Percentiles rank a stretch among this genome's conserved stretches.
Conservation (phyloP, 306 rosid species). For the Hippophae rhamnoides region DNA sequence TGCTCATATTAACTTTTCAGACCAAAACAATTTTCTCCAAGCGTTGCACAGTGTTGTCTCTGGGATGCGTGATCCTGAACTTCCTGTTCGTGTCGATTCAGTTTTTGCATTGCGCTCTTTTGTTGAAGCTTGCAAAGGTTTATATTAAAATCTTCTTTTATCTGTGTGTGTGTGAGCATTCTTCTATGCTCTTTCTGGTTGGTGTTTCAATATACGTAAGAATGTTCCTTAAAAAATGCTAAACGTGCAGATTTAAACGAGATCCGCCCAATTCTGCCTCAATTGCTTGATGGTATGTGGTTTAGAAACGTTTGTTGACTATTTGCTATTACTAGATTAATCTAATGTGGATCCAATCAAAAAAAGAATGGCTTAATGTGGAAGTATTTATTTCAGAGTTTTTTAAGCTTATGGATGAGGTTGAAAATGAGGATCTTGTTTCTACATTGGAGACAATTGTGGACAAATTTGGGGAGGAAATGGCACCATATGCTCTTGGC, state of each 20-base stretch:
- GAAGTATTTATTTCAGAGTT: conserved; percentile 47
- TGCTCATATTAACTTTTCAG: conserved; percentile 69
- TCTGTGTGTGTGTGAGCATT: neutral
- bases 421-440: conserved; percentile 96
- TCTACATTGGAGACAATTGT: conserved; percentile 96
- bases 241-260: conserved; percentile 69
- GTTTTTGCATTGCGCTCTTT: conserved; percentile 91
- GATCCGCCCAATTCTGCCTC: conserved; percentile 87
- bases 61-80: conserved; percentile 88
- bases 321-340: conserved; percentile 9
- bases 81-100: conserved; percentile 95
- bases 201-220: neutral
- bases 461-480: conserved; percentile 96
- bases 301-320: conserved; percentile 8
- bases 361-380: no score
- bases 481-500: conserved; percentile 96
- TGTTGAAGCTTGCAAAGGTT: conserved; percentile 90
- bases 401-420: conserved; percentile 93
- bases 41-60: conserved; percentile 83
- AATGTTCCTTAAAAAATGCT: conserved; percentile 1
- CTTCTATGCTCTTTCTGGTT: neutral
- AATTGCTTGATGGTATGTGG: conserved; percentile 83
- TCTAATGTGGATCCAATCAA: conserved; percentile 1
- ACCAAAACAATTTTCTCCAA: conserved; percentile 74
- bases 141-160: neutral